Percentiles rank a stretch among this genome's conserved stretches.
Conservation (phyloP, 2,329 filamentous ascomycete genomes). For the Microcyclosporella mali region DNA sequence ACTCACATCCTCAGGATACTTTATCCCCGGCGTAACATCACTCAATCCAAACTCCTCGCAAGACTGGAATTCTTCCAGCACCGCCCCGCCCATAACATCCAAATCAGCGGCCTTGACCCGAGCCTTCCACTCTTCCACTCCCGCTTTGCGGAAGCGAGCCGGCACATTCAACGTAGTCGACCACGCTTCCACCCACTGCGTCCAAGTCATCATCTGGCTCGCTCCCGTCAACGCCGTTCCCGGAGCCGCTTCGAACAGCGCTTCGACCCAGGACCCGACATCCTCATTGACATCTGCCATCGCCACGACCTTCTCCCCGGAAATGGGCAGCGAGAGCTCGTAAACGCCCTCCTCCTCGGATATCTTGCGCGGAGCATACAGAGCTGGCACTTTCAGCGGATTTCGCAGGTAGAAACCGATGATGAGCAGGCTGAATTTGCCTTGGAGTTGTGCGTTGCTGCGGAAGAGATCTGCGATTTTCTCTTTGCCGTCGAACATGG, state of each 20-base stretch:
- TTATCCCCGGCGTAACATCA: too few species aligned
- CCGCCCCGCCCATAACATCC: too few species aligned
- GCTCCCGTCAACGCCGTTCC: neutral
- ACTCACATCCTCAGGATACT: too few species aligned
- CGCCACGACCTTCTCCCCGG: neutral
- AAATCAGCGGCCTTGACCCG: too few species aligned
- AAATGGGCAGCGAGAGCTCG: neutral
- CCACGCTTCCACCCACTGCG: neutral
- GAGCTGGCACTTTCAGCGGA: neutral
- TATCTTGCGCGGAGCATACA: neutral
- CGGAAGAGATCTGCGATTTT: conserved; percentile 7
- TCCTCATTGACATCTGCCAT: neutral
- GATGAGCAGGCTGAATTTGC: neutral
- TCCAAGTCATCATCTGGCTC: neutral
- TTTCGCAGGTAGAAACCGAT: neutral
- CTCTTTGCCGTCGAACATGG: conserved; percentile 42
- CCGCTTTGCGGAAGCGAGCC: too few species aligned
- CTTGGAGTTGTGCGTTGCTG: neutral
- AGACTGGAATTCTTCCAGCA: too few species aligned
- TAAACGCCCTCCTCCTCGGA: neutral
- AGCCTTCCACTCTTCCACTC: too few species aligned
- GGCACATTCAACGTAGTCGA: too few species aligned
- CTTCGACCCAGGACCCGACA: neutral
- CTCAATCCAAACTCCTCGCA: too few species aligned
- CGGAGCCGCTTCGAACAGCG: neutral